These are phyloP conservation scores for Aspergillus hancockii DNA, from an alignment of 495 filamentous ascomycete genomes.

Conservation along the genomic window DNA sequence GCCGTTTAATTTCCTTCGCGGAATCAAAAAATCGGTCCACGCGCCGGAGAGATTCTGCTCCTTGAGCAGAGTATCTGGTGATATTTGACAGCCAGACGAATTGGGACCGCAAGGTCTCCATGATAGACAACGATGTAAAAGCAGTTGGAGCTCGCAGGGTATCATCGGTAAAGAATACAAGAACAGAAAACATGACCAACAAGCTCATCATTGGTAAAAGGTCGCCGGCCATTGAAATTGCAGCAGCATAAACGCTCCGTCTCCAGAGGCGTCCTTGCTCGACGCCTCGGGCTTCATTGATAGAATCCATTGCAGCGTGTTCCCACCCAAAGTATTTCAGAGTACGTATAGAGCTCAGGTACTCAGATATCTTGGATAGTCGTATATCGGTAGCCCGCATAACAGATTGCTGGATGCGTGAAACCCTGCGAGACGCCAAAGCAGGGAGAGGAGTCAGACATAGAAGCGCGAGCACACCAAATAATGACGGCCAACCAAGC, in stretches of 20 bases:
- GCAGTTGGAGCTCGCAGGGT: conserved; percentile 47
- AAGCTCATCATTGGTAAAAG: conserved; percentile 43
- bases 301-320: conserved; percentile 40
- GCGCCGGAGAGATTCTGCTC: conserved; percentile 45
- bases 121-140: conserved; percentile 48
- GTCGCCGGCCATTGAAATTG: conserved; percentile 30
- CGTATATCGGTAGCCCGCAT: conserved; percentile 51
- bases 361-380: conserved; percentile 51
- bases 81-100: conserved; percentile 40
- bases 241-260: conserved; percentile 39
- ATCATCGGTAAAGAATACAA: conserved; percentile 41
- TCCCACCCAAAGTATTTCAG: conserved; percentile 58
- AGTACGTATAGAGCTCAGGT: conserved; percentile 47
- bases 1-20: conserved; percentile 37
- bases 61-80: conserved; percentile 39
- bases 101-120: conserved; percentile 44
- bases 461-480: conserved; percentile 42
- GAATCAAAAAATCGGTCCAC: conserved; percentile 47
- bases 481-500: conserved; percentile 46
- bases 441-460: conserved; percentile 39
- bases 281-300: conserved; percentile 40
- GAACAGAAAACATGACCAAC: conserved; percentile 44
- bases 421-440: conserved; percentile 35
- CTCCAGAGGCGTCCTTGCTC: conserved; percentile 51
- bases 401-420: conserved; percentile 39